Percentiles rank a stretch among this genome's conserved stretches.
phyloP scores from a whole-genome alignment of 2,329 filamentous ascomycete genomes.

The Beauveria scarabaeidicola region DNA sequence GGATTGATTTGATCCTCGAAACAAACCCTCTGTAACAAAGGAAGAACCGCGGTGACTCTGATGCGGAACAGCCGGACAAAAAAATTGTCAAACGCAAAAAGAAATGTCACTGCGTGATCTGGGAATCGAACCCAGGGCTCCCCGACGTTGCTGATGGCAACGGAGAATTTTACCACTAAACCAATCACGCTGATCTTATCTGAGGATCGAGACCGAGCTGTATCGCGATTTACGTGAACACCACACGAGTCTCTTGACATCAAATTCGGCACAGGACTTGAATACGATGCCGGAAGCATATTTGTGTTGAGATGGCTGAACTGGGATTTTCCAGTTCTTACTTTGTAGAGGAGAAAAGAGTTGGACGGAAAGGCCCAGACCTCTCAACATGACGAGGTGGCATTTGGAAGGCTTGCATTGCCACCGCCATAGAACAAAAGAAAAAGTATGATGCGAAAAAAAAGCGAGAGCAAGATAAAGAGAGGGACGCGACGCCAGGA shows the following conservation, averaged over 20 bases:
- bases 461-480: not conserved
- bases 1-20: no score
- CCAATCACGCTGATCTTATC: conserved; percentile 11
- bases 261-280: no score
- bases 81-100: not conserved
- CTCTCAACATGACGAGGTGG: not conserved
- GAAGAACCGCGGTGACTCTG: no score
- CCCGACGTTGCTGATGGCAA: conserved; percentile 12
- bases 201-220: not conserved
- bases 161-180: conserved; percentile 13
- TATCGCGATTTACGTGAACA: not conserved
- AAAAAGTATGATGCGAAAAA: not conserved
- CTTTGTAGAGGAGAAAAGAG: not conserved
- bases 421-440: not conserved
- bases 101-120: conserved; percentile 6
- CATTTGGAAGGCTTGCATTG: not conserved
- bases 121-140: conserved; percentile 12
- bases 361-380: not conserved
- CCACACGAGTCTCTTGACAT: no score
- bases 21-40: no score
- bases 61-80: no score
- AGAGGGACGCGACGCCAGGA: not conserved
- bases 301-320: no score
- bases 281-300: no score
- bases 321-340: no score